Evolutionary conservation across 805 yeast genomes (phyloP).

Genomic region (Blastobotrys parvus): DNA sequence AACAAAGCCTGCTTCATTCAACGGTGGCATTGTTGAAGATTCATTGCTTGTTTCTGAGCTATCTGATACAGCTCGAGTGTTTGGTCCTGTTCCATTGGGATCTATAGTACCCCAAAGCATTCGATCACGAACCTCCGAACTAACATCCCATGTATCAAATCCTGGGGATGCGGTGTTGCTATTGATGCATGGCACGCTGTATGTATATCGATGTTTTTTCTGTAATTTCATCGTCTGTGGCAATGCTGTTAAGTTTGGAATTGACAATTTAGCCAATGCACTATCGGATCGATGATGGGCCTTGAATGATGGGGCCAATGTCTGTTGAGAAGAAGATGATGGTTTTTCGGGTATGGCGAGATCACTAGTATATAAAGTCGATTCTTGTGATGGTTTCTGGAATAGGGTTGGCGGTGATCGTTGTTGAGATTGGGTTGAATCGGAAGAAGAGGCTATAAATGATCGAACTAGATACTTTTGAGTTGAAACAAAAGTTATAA

Average conservation of each 20-base stretch:
- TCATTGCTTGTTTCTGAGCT: not conserved
- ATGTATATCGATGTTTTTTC: too few species aligned
- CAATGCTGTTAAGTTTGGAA: too few species aligned
- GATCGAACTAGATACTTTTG: too few species aligned
- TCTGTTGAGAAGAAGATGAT: not conserved
- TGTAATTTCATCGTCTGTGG: too few species aligned
- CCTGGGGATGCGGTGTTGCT: not conserved
- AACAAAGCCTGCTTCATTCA: not conserved
- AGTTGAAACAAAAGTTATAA: not conserved
- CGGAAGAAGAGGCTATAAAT: too few species aligned
- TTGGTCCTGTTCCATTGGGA: too few species aligned
- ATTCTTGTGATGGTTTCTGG: not conserved
- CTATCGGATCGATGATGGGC: slow-evolving; percentile 5
- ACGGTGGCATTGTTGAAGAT: not conserved
- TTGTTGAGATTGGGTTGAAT: too few species aligned
- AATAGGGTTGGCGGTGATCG: too few species aligned
- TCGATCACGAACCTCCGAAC: slow-evolving; percentile 1
- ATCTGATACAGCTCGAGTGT: too few species aligned
- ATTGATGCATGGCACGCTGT: not conserved
- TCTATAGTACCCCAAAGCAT: slow-evolving; percentile 1
- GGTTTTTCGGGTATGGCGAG: not conserved
- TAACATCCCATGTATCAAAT: slow-evolving; percentile 6
- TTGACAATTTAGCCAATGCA: not conserved
- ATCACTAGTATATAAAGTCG: not conserved
- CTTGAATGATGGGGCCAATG: not conserved